Base-by-base conservation (phyloP, 2,329 filamentous ascomycete genomes). In the Diaporthe longicolla region DNA sequence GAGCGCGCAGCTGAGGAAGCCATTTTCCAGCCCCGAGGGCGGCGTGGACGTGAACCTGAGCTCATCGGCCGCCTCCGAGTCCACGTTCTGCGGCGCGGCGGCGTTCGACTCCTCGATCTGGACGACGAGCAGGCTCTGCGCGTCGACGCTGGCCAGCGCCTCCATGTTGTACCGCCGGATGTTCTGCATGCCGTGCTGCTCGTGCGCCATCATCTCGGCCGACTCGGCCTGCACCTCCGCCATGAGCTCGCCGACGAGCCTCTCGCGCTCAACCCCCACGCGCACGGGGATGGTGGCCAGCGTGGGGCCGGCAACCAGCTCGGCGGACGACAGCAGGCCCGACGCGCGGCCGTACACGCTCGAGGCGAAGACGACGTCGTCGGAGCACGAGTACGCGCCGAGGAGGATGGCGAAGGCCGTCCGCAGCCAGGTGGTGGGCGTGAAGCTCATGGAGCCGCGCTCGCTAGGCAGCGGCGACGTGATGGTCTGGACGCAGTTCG, bases 141-240 rank as follows among this genome's bases (percentile, higher is more conserved):
- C 57, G 7, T 59, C 57, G 21, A 59, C n/a, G 21, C 32, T 59
- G 21, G 57, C 32, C 21, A 59, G 52, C 55, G 73, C 68, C 68
- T 74, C 72, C 21, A 43, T 32, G 37, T 58, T 71, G 55, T 71
- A 65, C 5, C 54, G 72, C 37, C 45, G 29, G n/a, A 73, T 73
- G 57, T 69, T 73, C 72, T 73, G 65, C 54, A 74, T 45, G 17
- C 68, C 68, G 15, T 71, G 68, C 15, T 71, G 69, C 68, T 74
- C 55, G 35, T 65, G 52, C 1, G 72, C 45, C 26, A 71, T 43
- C 68, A 58, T 71, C 13, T 50, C 50, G 11, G 69, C 72, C 19
- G 69, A 52, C 3, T 72, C 68, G 13, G 72, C 45, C 45, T 74
- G 72, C 3, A 71, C 58, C 48, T 55, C 6, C 29, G 72, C 43